phyloP scores from a whole-genome alignment of 805 yeast genomes.

The Saccharomycopsis synnaedendra region DNA sequence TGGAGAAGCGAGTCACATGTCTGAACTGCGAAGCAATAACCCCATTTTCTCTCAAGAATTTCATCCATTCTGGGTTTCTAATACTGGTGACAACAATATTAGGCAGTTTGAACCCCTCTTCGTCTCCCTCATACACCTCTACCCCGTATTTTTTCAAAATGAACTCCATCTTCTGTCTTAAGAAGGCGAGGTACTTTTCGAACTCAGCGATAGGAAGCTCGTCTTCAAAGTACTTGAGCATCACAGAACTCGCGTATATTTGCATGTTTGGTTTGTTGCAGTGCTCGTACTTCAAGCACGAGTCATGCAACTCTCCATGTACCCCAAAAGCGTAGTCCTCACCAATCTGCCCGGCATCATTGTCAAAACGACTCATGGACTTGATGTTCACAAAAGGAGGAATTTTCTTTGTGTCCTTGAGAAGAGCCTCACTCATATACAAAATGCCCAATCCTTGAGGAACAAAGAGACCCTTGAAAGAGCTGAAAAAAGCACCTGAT shows the following conservation, averaged over 20 bases:
- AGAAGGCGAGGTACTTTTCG: slow-evolving; percentile 4
- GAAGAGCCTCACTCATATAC: slow-evolving; percentile 9
- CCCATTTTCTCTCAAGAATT: slow-evolving; percentile 7
- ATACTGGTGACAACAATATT: slow-evolving; percentile 12
- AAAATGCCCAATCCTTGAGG: slow-evolving; percentile 15
- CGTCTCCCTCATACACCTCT: background rate
- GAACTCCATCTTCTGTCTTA: slow-evolving; percentile 4
- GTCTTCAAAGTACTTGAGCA: slow-evolving; percentile 8
- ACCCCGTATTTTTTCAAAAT: slow-evolving; percentile 4
- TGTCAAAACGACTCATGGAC: slow-evolving; percentile 6
- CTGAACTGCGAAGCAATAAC: slow-evolving; percentile 14
- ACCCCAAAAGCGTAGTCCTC: background rate
- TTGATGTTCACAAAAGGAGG: slow-evolving; percentile 15
- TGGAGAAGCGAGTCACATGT: slow-evolving; percentile 12
- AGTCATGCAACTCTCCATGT: slow-evolving; percentile 4
- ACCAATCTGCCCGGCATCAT: slow-evolving; percentile 5
- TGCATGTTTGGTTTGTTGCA: slow-evolving; percentile 15
- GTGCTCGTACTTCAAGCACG: slow-evolving; percentile 10
- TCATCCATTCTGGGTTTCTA: slow-evolving; percentile 14
- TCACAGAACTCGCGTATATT: slow-evolving; percentile 10
- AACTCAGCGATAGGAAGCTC: slow-evolving; percentile 5
- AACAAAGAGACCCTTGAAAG: slow-evolving; percentile 14
- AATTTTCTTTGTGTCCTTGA: slow-evolving; percentile 1
- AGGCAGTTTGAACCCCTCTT: background rate
- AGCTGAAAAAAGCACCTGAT: slow-evolving; percentile 13